A percentile compares a stretch with the other conserved stretches of the same genome.
Evolutionary conservation across 805 yeast genomes (phyloP).

Genomic region (Tetrapisispora fleetii): DNA sequence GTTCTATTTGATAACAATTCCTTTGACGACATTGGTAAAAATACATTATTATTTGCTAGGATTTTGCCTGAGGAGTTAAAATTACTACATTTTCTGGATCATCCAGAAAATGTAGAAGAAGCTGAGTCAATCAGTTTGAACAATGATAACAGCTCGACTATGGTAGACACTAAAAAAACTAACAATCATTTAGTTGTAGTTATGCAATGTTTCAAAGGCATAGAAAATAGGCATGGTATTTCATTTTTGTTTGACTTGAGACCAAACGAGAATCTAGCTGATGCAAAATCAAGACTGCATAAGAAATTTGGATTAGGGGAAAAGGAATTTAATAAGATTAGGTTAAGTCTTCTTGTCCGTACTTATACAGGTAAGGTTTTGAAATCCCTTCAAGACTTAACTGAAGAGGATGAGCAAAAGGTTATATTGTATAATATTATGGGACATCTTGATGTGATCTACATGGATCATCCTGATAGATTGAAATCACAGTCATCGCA

Average conservation of each 20-base stretch:
- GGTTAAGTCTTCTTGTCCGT: conserved; percentile 33
- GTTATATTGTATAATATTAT: conserved; percentile 47
- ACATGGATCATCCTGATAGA: conserved; percentile 84
- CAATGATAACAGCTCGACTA: conserved; percentile 12
- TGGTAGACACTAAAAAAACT: conserved; percentile 2
- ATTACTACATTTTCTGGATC: conserved; percentile 17
- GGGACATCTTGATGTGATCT: conserved; percentile 45
- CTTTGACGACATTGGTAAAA: conserved; percentile 33
- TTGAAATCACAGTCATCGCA: conserved; percentile 44
- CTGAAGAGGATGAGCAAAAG: conserved; percentile 37
- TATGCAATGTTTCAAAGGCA: conserved; percentile 66
- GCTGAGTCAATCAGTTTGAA: not conserved
- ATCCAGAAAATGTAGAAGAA: conserved; percentile 5
- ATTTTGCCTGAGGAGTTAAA: conserved; percentile 34
- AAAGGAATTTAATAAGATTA: conserved; percentile 69
- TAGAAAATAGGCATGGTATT: conserved; percentile 61
- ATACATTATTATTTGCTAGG: conserved; percentile 37
- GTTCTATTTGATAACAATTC: conserved; percentile 29
- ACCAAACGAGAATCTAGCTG: conserved; percentile 54
- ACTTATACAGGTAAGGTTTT: conserved; percentile 29
- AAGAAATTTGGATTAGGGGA: conserved; percentile 64
- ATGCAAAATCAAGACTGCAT: conserved; percentile 59
- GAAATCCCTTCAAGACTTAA: conserved; percentile 34
- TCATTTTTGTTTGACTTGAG: conserved; percentile 72
- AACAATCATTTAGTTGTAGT: conserved; percentile 47